A percentile compares a stretch with the other conserved stretches of the same genome.
These are phyloP conservation scores for Diaporthe ilicicola DNA, from an alignment of 2,329 filamentous ascomycete species.

Conservation along the genomic window DNA sequence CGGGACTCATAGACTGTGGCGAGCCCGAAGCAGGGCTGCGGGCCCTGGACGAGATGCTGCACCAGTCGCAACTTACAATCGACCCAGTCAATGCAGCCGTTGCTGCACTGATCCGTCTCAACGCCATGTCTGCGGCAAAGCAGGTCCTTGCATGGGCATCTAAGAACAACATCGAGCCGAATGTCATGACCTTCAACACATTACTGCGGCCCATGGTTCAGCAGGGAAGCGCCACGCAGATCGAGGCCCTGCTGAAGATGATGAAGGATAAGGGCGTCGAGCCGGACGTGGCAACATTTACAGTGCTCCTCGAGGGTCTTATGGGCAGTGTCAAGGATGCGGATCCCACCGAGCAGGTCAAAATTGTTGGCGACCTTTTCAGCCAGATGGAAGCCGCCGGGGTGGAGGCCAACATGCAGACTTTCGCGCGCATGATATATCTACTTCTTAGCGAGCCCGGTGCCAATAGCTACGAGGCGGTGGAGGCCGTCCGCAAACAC, in stretches of 20 bases:
- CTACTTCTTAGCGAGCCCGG: conserved; percentile 57
- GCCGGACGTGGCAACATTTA: conserved; percentile 76
- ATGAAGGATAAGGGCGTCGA: conserved; percentile 66
- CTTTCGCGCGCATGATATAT: conserved; percentile 77
- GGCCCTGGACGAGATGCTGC: conserved; percentile 73
- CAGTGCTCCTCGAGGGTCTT: conserved; percentile 72
- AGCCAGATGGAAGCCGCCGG: conserved; percentile 64
- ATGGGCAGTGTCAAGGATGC: conserved; percentile 52
- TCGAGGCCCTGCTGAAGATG: conserved; percentile 60
- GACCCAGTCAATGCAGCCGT: conserved; percentile 76
- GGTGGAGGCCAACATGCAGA: conserved; percentile 66
- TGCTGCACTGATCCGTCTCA: conserved; percentile 64
- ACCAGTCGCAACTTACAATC: conserved; percentile 48
- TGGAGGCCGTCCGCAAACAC: conserved; percentile 68
- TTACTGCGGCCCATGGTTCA: conserved; percentile 70
- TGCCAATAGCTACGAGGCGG: conserved; percentile 46
- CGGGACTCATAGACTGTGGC: conserved; percentile 67
- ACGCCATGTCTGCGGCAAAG: conserved; percentile 57
- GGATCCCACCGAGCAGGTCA: conserved; percentile 57
- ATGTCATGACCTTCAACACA: conserved; percentile 72
- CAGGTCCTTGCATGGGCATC: conserved; percentile 68
- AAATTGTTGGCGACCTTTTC: conserved; percentile 63
- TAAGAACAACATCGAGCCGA: conserved; percentile 61
- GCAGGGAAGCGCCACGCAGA: conserved; percentile 55
- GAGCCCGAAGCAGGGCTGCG: conserved; percentile 64